Percentiles rank a stretch among this genome's conserved stretches.
Conservation (phyloP, 805 yeast genomes). For the Candida schatavii region DNA sequence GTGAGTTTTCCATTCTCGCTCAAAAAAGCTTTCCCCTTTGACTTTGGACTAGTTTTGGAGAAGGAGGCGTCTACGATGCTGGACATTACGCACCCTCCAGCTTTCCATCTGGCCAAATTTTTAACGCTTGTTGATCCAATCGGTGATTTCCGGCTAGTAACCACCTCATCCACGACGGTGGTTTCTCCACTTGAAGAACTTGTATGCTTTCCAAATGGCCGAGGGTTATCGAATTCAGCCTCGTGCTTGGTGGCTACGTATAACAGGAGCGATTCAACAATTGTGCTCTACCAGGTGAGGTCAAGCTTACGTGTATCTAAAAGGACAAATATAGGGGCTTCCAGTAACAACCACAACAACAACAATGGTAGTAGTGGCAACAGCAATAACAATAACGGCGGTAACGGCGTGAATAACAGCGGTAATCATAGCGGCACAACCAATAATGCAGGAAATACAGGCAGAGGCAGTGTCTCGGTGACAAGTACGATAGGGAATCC, state of each 20-base stretch:
- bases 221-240: constrained; percentile 8
- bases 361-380: not conserved
- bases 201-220: constrained; percentile 47
- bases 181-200: constrained; percentile 58
- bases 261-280: constrained; percentile 41
- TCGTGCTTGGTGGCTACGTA: constrained; percentile 55
- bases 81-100: constrained; percentile 16
- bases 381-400: not conserved
- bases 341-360: not conserved
- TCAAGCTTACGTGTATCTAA: constrained; percentile 9
- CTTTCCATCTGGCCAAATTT: constrained; percentile 38
- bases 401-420: not conserved
- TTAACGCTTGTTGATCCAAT: constrained; percentile 73
- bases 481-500: not conserved
- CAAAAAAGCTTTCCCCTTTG: constrained; percentile 58
- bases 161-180: constrained; percentile 66
- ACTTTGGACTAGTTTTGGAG: constrained; percentile 66
- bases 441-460: not conserved
- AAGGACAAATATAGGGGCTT: not conserved
- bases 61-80: constrained; percentile 24
- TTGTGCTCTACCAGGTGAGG: constrained; percentile 58
- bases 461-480: not conserved
- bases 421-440: not conserved
- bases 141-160: constrained; percentile 67
- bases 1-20: constrained; percentile 71